Base-by-base conservation (phyloP, 2,329 filamentous ascomycete genomes). In the Mariannaea sp. region DNA sequence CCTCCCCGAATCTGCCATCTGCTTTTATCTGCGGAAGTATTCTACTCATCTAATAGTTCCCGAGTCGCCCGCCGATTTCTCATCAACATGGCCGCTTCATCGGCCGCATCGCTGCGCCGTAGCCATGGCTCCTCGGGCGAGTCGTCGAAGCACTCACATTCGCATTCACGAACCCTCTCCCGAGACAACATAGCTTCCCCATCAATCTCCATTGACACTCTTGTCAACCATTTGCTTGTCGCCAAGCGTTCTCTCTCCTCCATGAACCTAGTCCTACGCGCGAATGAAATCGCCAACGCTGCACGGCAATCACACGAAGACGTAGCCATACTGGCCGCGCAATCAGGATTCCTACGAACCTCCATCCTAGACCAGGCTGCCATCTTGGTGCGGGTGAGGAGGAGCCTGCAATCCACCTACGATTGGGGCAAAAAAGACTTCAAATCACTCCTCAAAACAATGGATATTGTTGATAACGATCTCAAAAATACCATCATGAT, bases 191-290 rank as follows among this genome's bases (percentile, higher is more conserved):
- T 44, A 20, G 41, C 43, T 35, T 36, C 49, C 8, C 39, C 55
- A 3, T 59, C 58, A 39, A 67, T 73, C 44, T 64, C 72, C 27
- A 82, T 96, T 66, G 90, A 96, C 64, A 85, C 84, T 19, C 84
- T 97, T 36, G 89, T 97, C 50, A 83, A 85, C 47, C 86, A 96
- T 73, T 87, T 97, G 29, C 84, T 97, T 33, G 87, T 88, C 24
- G 89, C 93, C 7, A 97, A 97, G 70, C 85, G 90, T 38, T 92
- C 92, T 1, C 81, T 97, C 4, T 89, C 89, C 13, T 91, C 91
- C 9, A 92, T 95, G 70, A 84, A 80, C 35, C 86, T 89, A 55
- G 90, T 97, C 45, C 87, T 90, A 69, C 89, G 90, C 55, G 92
- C 92, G 60, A 92, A 94, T 68, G 89, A 95, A 66, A 86, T 97